Conservation (phyloP, 257 asterid genomes). For the Osmanthus fragrans region DNA sequence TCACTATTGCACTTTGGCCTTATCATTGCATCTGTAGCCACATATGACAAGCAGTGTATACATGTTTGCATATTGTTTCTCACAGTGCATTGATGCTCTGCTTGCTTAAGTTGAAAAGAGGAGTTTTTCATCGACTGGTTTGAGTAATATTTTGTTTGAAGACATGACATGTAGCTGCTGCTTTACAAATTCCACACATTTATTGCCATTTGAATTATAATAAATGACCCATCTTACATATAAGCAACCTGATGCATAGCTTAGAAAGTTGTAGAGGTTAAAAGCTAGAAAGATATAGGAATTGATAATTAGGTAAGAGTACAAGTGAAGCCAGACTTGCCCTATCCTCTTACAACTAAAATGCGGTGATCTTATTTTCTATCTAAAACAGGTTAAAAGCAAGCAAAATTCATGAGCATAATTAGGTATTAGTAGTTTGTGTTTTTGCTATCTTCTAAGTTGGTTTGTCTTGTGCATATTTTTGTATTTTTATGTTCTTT, state of each 20-base stretch:
- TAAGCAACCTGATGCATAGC: neutral
- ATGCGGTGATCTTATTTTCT: too few relatives aligned
- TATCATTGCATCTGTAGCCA: neutral
- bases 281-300: neutral
- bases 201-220: neutral
- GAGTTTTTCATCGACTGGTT: neutral
- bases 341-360: neutral
- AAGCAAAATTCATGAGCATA: too few relatives aligned
- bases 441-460: too few relatives aligned
- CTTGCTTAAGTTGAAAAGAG: neutral
- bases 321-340: neutral
- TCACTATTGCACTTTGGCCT: neutral
- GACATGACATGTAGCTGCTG: neutral
- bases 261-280: neutral
- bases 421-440: too few relatives aligned
- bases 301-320: neutral
- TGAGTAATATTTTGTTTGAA: neutral
- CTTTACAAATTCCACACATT: neutral
- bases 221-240: neutral
- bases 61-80: neutral
- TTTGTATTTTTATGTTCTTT: too few relatives aligned
- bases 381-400: neutral
- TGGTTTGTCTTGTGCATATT: too few relatives aligned
- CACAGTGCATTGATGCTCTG: too few relatives aligned
- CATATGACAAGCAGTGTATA: neutral